Percentiles rank a stretch among this genome's conserved stretches.
phyloP scores from a whole-genome alignment of 352 stramenopile species.

The Globisporangium takayamanum region DNA sequence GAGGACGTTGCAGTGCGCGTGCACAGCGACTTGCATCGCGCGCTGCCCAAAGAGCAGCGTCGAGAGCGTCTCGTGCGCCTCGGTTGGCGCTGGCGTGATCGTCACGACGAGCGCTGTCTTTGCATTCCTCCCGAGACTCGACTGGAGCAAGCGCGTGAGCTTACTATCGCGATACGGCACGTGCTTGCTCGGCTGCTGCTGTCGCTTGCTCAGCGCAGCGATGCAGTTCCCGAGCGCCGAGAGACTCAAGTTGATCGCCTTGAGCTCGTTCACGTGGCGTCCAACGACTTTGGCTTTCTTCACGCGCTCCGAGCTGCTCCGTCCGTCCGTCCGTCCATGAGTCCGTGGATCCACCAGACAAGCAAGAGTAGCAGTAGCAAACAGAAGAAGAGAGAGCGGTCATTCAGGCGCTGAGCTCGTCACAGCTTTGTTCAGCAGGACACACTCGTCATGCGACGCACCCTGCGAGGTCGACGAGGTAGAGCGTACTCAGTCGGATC shows the following conservation, averaged over 20 bases:
- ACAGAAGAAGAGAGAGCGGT: neutral
- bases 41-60: constrained; percentile 72
- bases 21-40: constrained; percentile 61
- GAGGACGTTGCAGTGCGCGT: constrained; percentile 51
- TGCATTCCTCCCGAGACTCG: constrained; percentile 64
- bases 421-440: neutral
- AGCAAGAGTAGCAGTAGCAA: neutral
- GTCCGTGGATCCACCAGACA: no score
- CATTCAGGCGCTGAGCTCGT: neutral
- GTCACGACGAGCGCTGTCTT: constrained; percentile 69
- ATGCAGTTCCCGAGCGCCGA: constrained; percentile 76
- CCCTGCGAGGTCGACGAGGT: constrained; percentile 63
- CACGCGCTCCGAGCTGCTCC: constrained; percentile 44
- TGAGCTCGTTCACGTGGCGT: constrained; percentile 57
- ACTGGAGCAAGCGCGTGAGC: constrained; percentile 59
- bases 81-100: constrained; percentile 33
- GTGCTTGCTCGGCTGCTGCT: constrained; percentile 21
- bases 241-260: constrained; percentile 67
- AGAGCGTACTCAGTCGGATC: constrained; percentile 52
- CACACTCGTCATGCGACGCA: neutral
- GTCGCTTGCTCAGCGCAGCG: constrained; percentile 50
- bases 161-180: constrained; percentile 75
- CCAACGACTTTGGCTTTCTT: constrained; percentile 57
- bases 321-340: neutral
- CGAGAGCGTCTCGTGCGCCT: constrained; percentile 53